These are phyloP conservation scores for Aspergillus pseudoviridinutans DNA, from an alignment of 2,329 filamentous ascomycete species.

Conservation along the genomic window DNA sequence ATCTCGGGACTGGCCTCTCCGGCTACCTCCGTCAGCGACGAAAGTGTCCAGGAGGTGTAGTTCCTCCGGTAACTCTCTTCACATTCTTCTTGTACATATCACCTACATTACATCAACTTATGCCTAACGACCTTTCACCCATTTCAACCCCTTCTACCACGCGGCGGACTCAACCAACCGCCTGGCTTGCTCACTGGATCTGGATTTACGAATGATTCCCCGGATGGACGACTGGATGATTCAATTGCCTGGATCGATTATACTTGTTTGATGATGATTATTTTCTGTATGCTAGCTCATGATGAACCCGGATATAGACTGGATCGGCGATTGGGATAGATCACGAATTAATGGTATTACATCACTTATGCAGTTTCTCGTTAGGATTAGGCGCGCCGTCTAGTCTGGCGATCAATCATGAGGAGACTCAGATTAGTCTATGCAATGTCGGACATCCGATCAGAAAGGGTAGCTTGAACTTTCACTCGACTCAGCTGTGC, in stretches of 20 bases:
- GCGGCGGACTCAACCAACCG: neutral
- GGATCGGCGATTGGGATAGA: neutral
- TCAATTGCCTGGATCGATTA: neutral
- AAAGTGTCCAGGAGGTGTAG: constrained; percentile 24
- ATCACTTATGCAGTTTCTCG: neutral
- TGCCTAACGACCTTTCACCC: constrained; percentile 1
- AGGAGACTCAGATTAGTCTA: too few species aligned
- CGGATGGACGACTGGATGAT: constrained; percentile 15
- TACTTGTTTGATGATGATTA: neutral
- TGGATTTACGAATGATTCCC: constrained; percentile 15
- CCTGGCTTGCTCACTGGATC: neutral
- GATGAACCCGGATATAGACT: neutral
- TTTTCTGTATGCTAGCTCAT: neutral
- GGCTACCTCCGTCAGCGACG: constrained; percentile 33
- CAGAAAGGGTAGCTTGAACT: too few species aligned
- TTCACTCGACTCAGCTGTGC: too few species aligned
- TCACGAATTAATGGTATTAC: neutral
- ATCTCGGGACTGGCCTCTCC: constrained; percentile 37
- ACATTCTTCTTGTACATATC: neutral
- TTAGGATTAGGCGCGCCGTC: too few species aligned
- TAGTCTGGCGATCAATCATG: too few species aligned
- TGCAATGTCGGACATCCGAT: too few species aligned
- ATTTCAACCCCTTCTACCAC: neutral
- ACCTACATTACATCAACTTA: neutral
- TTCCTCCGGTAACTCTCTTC: constrained; percentile 4